Evolutionary conservation across 1,284 basidiomycete species (phyloP), one percentile per base, ranked within the genome.

Genomic region (Porodaedalea pini): DNA sequence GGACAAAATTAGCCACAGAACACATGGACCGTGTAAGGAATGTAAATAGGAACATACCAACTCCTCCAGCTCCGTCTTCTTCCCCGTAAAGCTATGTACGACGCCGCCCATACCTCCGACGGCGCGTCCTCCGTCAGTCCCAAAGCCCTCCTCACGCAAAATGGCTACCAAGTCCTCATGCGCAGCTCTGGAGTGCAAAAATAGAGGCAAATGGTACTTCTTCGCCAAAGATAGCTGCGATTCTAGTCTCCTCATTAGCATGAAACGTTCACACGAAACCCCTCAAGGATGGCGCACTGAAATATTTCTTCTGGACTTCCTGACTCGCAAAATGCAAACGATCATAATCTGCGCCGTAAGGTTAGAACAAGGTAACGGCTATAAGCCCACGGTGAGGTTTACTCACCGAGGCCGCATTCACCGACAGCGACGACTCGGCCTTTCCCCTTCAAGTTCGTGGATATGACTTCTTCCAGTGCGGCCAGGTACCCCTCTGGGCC

Each of bases 71-170:
- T 95, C 91, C 23, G 79, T 77, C 1, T 68, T 62, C 0, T 80
- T 82, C 0, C 92, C 93, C 0, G 92, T 94, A 70, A 94, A 94
- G 63, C 87, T 90, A 70, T 95, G 94, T 6, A 93, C 91, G 6
- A 94, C 91, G 0, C 89, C 91, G 8, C 88, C 82, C 43, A 75
- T 78, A 2, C 74, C 84, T 37, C 85, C 85, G 27, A 77, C 71
- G 15, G 67, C 71, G 37, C 64, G 70, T 0, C 85, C 85, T 19
- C 84, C 82, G 56, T 85, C 73, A 59, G 78, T 76, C 15, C 78
- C 78, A 58, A 86, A 84, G 0, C 84, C 83, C 67, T 86, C 84
- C 64, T 85, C 83, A 29, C 73, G 72, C 17, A 90, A 75, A 15
- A 94, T 88, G 1, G 71, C 67, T 32, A 92, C 85, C 61, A 90